A percentile compares a stretch with the other conserved stretches of the same genome.
These are phyloP conservation scores for Pleurotus salmoneostramineus DNA, from an alignment of 768 basidiomycete genomes.

Conservation along the genomic window DNA sequence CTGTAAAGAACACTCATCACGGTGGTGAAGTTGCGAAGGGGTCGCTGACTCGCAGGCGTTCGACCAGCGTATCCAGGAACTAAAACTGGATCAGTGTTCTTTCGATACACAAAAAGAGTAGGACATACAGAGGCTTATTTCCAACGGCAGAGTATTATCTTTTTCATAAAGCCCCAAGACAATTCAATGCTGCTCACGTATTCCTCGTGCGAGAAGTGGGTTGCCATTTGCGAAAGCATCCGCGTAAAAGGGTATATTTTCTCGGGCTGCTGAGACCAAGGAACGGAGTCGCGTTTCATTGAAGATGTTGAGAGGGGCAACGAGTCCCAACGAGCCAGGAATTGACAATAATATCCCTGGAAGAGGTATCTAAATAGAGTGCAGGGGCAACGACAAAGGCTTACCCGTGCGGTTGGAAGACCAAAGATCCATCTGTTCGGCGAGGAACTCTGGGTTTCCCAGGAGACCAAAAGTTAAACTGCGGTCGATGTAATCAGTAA, in stretches of 20 bases:
- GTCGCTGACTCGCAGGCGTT: conserved; percentile 14
- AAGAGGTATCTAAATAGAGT: background rate
- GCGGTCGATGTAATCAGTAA: background rate
- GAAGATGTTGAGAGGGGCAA: conserved; percentile 23
- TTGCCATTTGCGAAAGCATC: conserved; percentile 27
- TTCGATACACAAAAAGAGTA: background rate
- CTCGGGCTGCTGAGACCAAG: conserved; percentile 17
- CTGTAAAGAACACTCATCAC: conserved; percentile 27
- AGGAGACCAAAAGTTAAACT: conserved; percentile 21
- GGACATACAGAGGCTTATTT: conserved; percentile 24
- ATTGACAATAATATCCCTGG: conserved; percentile 23
- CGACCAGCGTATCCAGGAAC: conserved; percentile 31
- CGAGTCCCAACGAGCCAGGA: conserved; percentile 25
- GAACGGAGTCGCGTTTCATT: conserved; percentile 10
- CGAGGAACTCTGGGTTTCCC: conserved; percentile 17
- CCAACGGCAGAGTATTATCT: conserved; percentile 21
- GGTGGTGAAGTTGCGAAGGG: conserved; percentile 23
- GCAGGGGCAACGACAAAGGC: background rate
- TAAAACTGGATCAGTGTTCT: background rate
- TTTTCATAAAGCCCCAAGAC: conserved; percentile 19
- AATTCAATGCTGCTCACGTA: conserved; percentile 23
- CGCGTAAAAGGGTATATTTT: conserved; percentile 19
- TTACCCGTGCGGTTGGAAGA: conserved; percentile 24
- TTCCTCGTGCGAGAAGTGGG: conserved; percentile 21
- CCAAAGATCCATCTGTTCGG: conserved; percentile 22